phyloP scores from a whole-genome alignment of 148 eudicot genomes.

The Spergularia bocconei region DNA sequence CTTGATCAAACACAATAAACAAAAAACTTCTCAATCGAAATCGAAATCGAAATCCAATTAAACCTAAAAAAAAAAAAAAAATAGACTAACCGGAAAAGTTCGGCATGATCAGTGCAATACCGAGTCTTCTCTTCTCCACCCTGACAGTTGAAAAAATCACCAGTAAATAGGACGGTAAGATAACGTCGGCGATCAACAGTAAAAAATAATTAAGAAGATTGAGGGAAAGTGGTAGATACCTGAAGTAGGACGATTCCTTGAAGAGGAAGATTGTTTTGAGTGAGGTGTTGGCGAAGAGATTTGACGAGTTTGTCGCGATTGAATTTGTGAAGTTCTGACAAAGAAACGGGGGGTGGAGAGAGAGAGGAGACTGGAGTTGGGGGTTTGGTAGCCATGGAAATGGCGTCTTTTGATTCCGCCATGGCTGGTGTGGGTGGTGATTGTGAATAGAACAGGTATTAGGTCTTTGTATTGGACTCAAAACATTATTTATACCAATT shows the following conservation, averaged over 20 bases:
- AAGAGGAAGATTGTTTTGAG: slow-evolving; percentile 44
- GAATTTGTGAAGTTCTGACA: slow-evolving; percentile 48
- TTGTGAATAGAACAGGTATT: too few relatives aligned
- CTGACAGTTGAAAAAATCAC: slow-evolving; percentile 29
- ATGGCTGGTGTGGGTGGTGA: not conserved
- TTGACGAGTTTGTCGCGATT: slow-evolving; percentile 62
- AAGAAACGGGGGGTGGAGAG: slow-evolving; percentile 57
- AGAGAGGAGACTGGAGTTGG: slow-evolving; percentile 33
- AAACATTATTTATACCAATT: too few relatives aligned
- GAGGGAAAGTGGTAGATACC: slow-evolving; percentile 29
- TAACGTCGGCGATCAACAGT: not conserved
- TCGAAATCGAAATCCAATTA: too few relatives aligned
- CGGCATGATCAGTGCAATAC: slow-evolving; percentile 87
- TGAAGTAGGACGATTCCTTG: slow-evolving; percentile 73
- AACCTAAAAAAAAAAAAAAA: too few relatives aligned
- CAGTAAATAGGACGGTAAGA: not conserved
- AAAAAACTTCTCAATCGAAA: too few relatives aligned
- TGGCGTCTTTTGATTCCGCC: slow-evolving; percentile 23
- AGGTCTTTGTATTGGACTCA: not conserved
- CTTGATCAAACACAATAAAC: too few relatives aligned
- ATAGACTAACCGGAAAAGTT: slow-evolving; percentile 70
- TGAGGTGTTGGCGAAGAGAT: slow-evolving; percentile 55
- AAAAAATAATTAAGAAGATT: not conserved
- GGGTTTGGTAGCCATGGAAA: slow-evolving; percentile 32
- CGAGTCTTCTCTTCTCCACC: slow-evolving; percentile 88